phyloP scores from a whole-genome alignment of 805 yeast genomes.

The Kregervanrija pseudodelftensis region DNA sequence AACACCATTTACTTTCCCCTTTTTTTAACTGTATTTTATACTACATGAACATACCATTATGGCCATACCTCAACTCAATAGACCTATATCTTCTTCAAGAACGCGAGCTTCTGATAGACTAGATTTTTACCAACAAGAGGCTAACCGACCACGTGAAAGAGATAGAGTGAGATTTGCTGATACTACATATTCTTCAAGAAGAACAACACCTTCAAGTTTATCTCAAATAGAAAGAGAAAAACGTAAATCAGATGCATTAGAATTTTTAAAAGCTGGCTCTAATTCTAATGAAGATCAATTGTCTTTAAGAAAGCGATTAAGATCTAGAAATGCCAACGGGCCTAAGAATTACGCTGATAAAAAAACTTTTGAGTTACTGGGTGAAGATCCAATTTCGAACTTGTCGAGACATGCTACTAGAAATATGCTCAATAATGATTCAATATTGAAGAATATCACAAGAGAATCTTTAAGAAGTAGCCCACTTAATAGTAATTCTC shows the following conservation, averaged over 20 bases:
- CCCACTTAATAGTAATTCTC: not conserved
- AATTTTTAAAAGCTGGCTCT: constrained; percentile 8
- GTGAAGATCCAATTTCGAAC: constrained; percentile 22
- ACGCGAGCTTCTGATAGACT: too few relatives aligned
- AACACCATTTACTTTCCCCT: too few relatives aligned
- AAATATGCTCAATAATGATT: constrained; percentile 13
- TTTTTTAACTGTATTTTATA: too few relatives aligned
- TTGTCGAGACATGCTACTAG: constrained; percentile 9
- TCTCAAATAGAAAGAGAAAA: constrained; percentile 6
- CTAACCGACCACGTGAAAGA: too few relatives aligned
- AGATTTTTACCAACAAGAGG: too few relatives aligned
- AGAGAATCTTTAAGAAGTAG: constrained; percentile 9
- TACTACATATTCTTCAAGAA: not conserved
- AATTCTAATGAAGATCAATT: not conserved
- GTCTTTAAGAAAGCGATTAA: constrained; percentile 1
- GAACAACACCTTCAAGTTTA: not conserved
- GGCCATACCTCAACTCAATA: too few relatives aligned
- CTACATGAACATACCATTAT: too few relatives aligned
- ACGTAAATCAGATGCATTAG: constrained; percentile 10
- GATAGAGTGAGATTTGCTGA: too few relatives aligned
- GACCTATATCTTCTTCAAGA: too few relatives aligned
- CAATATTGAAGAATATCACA: constrained; percentile 13
- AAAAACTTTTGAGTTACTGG: constrained; percentile 20
- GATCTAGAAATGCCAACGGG: constrained; percentile 1
- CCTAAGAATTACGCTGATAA: constrained; percentile 3